Evolutionary conservation across 139 green algal species (phyloP).

Genomic region (Tetraselmis chui): DNA sequence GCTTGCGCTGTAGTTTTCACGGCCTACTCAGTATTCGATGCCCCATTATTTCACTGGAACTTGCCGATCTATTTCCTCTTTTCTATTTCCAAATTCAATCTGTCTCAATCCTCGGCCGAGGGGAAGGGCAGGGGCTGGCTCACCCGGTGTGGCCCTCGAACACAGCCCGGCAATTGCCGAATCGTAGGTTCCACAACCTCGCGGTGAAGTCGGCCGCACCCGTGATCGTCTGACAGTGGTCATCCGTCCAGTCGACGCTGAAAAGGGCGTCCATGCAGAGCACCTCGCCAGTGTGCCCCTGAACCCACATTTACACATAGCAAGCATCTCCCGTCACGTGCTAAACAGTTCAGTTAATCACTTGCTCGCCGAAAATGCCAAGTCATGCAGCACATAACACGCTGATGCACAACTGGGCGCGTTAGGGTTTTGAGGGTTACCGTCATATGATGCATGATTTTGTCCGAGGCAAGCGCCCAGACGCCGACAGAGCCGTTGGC

Average conservation of each 20-base stretch:
- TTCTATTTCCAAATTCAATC: too few species aligned
- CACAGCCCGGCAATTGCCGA: neutral
- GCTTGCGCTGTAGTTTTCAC: too few species aligned
- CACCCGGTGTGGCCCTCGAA: neutral
- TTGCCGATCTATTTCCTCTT: too few species aligned
- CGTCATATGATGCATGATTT: neutral
- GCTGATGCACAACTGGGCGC: too few species aligned
- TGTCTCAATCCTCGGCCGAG: too few species aligned
- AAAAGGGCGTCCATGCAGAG: neutral
- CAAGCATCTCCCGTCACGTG: too few species aligned
- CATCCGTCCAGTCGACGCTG: neutral
- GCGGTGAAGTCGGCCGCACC: slow-evolving; percentile 57
- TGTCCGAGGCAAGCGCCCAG: neutral
- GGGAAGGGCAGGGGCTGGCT: neutral
- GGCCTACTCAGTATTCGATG: too few species aligned
- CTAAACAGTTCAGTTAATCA: too few species aligned
- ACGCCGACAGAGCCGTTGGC: neutral
- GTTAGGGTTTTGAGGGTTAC: neutral
- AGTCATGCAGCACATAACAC: too few species aligned
- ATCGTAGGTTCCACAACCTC: slow-evolving; percentile 53
- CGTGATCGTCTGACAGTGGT: slow-evolving; percentile 31
- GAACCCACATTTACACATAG: too few species aligned
- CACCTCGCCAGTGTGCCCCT: neutral
- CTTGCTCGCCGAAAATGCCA: too few species aligned
- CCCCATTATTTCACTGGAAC: too few species aligned